Base-by-base conservation (phyloP, 1,139 yeast genomes). In the Hyphopichia fennica region DNA sequence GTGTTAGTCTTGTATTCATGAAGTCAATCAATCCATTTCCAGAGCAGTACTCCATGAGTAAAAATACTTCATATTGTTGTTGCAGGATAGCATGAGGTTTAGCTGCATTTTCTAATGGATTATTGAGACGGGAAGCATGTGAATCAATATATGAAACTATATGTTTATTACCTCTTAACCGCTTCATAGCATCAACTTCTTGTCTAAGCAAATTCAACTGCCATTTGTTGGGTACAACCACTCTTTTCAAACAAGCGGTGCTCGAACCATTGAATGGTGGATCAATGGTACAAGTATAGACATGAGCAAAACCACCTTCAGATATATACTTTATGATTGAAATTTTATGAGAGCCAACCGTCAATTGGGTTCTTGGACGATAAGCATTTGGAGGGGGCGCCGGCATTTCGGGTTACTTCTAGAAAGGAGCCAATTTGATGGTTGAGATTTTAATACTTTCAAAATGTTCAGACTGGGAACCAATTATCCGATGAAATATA, bases 141-240 rank as follows among this genome's bases (percentile, higher is more conserved):
- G 96, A 88, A 64, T 95, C 99, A 48, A 87, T 87, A 59, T 93
- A 95, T 20, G 86, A 81, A 11, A 95, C 98, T 49, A 93, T 83
- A 55, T 87, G 84, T 20, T 80, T 78, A 50, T 86, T 81, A 2
- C 95, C 95, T 43, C 83, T 71, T 41, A 93, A 71, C 38, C 95
- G 75, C 60, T 90, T 72, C 95, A 87, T 87, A 11, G 89, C 88
- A 51, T 84, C 93, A 6, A 87, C 95, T 58, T 87, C 95, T 46
- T 84, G 87, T 42, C 95, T 65, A 48, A 87, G 68, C 39, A 81
- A 78, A 48, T 80, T 79, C 56, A 87, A 69, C 27, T 86, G 85
- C 60, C 76, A 73, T 55, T 86, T 87, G 57, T 81, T 84, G 16
- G 90, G 89, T 4, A 85, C 91, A 14, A 77, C 79, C 11, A 86